Conservation (phyloP, 2,329 filamentous ascomycete genomes). For the Tolypocladium tropicale region DNA sequence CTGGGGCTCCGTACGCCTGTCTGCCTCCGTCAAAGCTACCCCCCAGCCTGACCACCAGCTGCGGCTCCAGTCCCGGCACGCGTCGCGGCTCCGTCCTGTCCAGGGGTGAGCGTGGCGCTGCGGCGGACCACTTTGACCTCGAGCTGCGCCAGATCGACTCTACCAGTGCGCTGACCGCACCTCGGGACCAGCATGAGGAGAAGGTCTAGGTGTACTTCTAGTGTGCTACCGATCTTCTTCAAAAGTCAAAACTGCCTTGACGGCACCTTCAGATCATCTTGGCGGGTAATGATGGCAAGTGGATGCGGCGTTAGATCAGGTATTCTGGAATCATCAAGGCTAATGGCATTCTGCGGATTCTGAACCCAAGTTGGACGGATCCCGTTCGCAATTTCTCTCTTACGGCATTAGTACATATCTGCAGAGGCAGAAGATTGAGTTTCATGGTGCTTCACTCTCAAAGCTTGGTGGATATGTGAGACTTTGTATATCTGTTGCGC, state of each 20-base stretch:
- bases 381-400: too few relatives aligned
- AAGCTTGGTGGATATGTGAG: too few relatives aligned
- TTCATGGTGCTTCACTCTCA: not conserved
- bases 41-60: conserved; percentile 9
- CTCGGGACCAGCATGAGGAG: conserved; percentile 21
- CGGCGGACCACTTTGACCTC: conserved; percentile 16
- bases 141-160: conserved; percentile 22
- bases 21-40: conserved; percentile 7
- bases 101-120: not conserved
- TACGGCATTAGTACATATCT: not conserved
- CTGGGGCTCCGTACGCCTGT: conserved; percentile 5
- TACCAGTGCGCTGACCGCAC: conserved; percentile 6
- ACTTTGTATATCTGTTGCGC: not conserved
- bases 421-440: not conserved
- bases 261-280: too few relatives aligned
- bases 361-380: not conserved
- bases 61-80: conserved; percentile 9
- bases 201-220: conserved; percentile 13
- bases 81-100: not conserved
- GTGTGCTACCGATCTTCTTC: not conserved
- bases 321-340: not conserved
- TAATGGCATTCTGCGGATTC: not conserved
- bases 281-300: not conserved
- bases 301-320: not conserved
- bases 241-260: not conserved